phyloP scores from a whole-genome alignment of 2,329 filamentous ascomycete species.

The Xylariales sp. region DNA sequence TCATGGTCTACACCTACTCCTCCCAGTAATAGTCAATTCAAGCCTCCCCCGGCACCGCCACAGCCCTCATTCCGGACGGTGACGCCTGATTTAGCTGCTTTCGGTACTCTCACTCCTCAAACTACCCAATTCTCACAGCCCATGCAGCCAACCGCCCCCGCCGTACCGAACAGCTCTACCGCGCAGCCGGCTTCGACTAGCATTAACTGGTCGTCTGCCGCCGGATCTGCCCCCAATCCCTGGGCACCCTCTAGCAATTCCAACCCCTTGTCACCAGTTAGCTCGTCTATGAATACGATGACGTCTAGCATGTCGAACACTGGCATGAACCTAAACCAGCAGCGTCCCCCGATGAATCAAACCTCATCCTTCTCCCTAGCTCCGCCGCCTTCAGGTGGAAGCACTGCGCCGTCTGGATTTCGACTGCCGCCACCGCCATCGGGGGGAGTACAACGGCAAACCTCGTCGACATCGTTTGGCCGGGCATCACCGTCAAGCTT shows the following conservation, averaged over 20 bases:
- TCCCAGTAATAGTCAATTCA: constrained; percentile 51
- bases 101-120: constrained; percentile 67
- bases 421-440: constrained; percentile 62
- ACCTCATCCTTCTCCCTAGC: constrained; percentile 68
- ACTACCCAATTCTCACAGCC: constrained; percentile 73
- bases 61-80: constrained; percentile 65
- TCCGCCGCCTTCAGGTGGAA: constrained; percentile 60
- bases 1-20: constrained; percentile 72
- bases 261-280: constrained; percentile 49
- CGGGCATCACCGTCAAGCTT: constrained; percentile 38
- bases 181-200: constrained; percentile 56
- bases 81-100: constrained; percentile 67
- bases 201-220: constrained; percentile 51
- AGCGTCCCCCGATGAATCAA: constrained; percentile 52
- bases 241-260: constrained; percentile 58
- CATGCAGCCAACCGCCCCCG: constrained; percentile 57
- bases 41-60: constrained; percentile 52
- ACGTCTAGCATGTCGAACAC: constrained; percentile 57
- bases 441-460: constrained; percentile 47
- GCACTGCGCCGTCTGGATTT: constrained; percentile 55
- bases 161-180: constrained; percentile 38
- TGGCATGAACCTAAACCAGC: constrained; percentile 59
- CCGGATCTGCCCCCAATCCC: constrained; percentile 56
- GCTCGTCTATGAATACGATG: constrained; percentile 54
- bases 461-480: constrained; percentile 45